phyloP scores from a whole-genome alignment of 495 filamentous ascomycete species.

The Patellaria atrata region DNA sequence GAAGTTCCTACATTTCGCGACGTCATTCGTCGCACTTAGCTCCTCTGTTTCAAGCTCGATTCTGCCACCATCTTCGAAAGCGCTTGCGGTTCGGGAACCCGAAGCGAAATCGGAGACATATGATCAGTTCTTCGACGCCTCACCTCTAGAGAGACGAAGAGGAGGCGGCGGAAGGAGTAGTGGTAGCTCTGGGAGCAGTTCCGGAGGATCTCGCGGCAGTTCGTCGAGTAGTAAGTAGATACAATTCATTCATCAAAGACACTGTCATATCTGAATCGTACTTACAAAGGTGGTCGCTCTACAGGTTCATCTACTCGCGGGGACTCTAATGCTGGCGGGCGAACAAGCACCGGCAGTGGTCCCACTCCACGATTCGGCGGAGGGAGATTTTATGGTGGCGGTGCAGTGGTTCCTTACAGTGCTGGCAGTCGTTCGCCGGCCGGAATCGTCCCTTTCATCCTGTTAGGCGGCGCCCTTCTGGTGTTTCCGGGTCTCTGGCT shows the following conservation, averaged over 20 bases:
- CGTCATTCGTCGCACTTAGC: conserved; percentile 4
- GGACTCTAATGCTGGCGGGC: conserved; percentile 44
- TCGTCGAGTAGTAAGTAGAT: conserved; percentile 1
- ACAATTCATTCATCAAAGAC: neutral
- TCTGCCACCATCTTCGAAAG: conserved; percentile 10
- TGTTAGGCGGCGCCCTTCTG: conserved; percentile 40
- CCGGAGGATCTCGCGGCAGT: conserved; percentile 1
- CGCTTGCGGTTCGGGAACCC: conserved; percentile 6
- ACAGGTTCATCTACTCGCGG: neutral
- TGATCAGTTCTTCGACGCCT: conserved; percentile 11
- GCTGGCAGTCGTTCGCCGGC: conserved; percentile 41
- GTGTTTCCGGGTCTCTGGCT: conserved; percentile 47
- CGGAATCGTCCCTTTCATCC: conserved; percentile 43
- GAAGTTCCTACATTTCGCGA: conserved; percentile 7
- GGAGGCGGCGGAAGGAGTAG: conserved; percentile 28
- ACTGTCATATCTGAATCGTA: neutral
- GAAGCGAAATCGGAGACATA: conserved; percentile 1
- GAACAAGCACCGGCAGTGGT: conserved; percentile 52
- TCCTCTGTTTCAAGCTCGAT: conserved; percentile 4
- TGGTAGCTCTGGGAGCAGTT: conserved; percentile 2
- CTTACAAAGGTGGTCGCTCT: too few relatives aligned
- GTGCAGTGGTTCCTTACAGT: conserved; percentile 51
- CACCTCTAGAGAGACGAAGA: conserved; percentile 39
- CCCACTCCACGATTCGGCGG: conserved; percentile 45
- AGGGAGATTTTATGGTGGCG: conserved; percentile 65